phyloP scores from a whole-genome alignment of 2,329 filamentous ascomycete genomes.

The Alternaria metachromatica region DNA sequence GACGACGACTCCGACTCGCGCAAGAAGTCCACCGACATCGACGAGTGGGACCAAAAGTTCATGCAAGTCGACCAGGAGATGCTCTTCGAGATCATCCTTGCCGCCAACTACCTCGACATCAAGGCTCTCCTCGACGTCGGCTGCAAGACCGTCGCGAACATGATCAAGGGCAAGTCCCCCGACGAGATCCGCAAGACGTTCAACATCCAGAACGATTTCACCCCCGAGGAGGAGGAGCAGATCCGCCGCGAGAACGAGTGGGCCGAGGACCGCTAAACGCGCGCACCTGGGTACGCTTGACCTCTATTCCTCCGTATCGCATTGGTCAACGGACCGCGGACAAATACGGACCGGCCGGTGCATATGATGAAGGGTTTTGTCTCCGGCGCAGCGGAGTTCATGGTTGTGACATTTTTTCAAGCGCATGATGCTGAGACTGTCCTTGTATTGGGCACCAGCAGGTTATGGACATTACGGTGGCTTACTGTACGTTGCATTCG shows the following conservation, averaged over 20 bases:
- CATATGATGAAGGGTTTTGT: conserved; percentile 5
- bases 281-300: not conserved
- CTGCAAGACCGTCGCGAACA: conserved; percentile 99
- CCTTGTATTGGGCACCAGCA: not conserved
- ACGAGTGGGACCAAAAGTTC: conserved; percentile 99
- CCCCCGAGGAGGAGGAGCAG: conserved; percentile 98
- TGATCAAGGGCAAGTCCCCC: conserved; percentile 99
- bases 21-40: conserved; percentile 98
- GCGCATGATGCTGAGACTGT: conserved; percentile 5
- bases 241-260: conserved; percentile 66
- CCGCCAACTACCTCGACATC: conserved; percentile 98
- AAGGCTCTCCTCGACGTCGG: conserved; percentile 97
- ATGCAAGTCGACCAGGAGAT: conserved; percentile 99
- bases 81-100: conserved; percentile 98
- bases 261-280: conserved; percentile 50
- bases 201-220: conserved; percentile 99
- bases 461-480: conserved; percentile 4
- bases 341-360: conserved; percentile 1
- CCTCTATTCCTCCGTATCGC: not conserved
- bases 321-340: conserved; percentile 2
- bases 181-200: conserved; percentile 99
- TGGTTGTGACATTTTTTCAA: conserved; percentile 9
- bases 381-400: conserved; percentile 19
- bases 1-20: conserved; percentile 93
- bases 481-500: conserved; percentile 5